Conservation (phyloP, 768 basidiomycete species). For the Botryobasidium botryosum region DNA sequence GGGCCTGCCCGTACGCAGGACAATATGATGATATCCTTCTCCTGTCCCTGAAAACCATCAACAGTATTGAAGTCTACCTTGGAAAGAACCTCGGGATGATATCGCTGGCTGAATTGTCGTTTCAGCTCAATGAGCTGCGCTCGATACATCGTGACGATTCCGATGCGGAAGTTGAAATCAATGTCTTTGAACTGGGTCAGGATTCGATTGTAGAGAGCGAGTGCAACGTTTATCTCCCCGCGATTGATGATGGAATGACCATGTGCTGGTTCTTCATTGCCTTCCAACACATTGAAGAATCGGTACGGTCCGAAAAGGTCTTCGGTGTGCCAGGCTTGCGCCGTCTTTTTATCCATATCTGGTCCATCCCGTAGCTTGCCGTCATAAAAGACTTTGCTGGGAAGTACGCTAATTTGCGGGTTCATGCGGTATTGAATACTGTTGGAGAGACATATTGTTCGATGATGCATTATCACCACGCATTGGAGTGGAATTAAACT, state of each 20-base stretch:
- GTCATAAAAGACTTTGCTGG: conserved; percentile 77
- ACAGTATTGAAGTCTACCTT: conserved; percentile 92
- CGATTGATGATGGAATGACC: conserved; percentile 64
- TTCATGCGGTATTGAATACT: conserved; percentile 99
- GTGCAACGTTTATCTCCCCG: conserved; percentile 55
- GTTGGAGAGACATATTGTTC: background rate
- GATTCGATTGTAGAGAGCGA: conserved; percentile 59
- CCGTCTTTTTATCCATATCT: conserved; percentile 67
- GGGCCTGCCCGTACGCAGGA: conserved; percentile 92
- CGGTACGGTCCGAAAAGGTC: conserved; percentile 69
- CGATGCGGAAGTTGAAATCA: conserved; percentile 39
- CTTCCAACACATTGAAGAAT: conserved; percentile 66
- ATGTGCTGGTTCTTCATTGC: conserved; percentile 41
- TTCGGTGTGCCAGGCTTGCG: conserved; percentile 70
- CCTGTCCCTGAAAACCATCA: conserved; percentile 98
- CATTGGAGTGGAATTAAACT: conserved; percentile 8
- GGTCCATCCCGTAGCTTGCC: conserved; percentile 72
- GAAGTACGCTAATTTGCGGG: conserved; percentile 80
- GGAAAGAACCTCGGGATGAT: conserved; percentile 49
- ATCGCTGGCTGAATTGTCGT: conserved; percentile 47
- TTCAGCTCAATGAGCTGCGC: conserved; percentile 70
- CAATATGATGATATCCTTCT: conserved; percentile 94
- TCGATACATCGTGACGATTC: conserved; percentile 86
- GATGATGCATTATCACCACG: background rate
- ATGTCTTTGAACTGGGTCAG: conserved; percentile 39